phyloP scores from a whole-genome alignment of 108 stramenopile genomes.

The Bacterosira constricta region DNA sequence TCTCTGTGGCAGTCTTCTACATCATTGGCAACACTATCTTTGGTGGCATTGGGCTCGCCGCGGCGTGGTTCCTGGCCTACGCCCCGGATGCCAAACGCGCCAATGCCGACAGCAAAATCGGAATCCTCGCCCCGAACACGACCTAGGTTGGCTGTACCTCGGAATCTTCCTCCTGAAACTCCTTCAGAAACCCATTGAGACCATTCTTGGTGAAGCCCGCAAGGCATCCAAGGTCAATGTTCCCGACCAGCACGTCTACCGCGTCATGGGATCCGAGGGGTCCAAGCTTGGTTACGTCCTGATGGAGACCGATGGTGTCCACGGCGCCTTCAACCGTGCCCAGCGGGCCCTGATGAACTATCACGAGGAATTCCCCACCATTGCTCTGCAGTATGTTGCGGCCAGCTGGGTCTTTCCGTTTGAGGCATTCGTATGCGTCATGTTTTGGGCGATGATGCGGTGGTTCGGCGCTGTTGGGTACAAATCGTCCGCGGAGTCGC shows the following conservation, averaged over 20 bases:
- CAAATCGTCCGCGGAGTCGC: no score
- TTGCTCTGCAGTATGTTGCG: no score
- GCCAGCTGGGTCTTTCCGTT: no score
- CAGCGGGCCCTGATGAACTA: conserved; percentile 32
- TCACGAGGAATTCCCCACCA: conserved; percentile 28
- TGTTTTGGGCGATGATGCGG: no score
- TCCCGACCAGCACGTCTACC: conserved; percentile 39
- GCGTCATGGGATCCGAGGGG: conserved; percentile 13
- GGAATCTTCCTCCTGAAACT: conserved; percentile 6
- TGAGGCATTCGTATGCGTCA: no score
- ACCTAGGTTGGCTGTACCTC: conserved; percentile 31
- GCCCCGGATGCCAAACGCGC: background rate
- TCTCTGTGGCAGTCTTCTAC: conserved; percentile 14
- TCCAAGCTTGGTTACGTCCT: conserved; percentile 35
- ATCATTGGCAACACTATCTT: conserved; percentile 6
- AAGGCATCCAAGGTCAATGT: conserved; percentile 17
- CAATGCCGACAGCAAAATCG: conserved; percentile 14
- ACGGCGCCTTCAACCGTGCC: conserved; percentile 28
- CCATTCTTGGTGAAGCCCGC: conserved; percentile 11
- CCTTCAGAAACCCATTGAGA: conserved; percentile 11
- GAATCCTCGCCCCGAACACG: conserved; percentile 23
- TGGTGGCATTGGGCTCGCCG: conserved; percentile 1
- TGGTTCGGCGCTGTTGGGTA: no score
- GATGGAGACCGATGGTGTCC: conserved; percentile 20
- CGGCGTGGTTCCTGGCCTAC: background rate